Evolutionary conservation across 768 basidiomycete genomes (phyloP).

Genomic region (Tricholoma bakamatsutake): DNA sequence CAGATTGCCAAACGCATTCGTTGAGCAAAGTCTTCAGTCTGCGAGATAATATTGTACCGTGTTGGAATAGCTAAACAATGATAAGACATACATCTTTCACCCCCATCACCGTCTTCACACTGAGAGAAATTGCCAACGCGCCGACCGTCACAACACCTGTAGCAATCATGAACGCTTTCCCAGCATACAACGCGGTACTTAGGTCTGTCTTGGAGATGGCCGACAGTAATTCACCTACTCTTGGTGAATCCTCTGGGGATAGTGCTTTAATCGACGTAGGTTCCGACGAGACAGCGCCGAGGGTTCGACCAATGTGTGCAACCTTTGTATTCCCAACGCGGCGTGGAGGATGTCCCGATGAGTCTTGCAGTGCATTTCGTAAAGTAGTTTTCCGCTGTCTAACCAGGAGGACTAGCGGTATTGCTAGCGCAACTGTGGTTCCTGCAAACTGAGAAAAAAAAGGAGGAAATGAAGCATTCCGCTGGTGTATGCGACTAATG

Average conservation of each 20-base stretch:
- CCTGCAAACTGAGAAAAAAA: conserved; percentile 16
- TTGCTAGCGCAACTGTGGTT: conserved; percentile 21
- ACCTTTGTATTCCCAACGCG: conserved; percentile 10
- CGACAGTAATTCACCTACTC: conserved; percentile 27
- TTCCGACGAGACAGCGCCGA: conserved; percentile 7
- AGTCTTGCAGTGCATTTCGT: conserved; percentile 20
- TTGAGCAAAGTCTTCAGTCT: conserved; percentile 57
- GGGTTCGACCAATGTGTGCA: conserved; percentile 7
- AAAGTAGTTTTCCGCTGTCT: conserved; percentile 21
- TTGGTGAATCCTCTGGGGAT: conserved; percentile 20
- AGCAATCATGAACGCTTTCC: conserved; percentile 63
- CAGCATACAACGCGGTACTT: conserved; percentile 47
- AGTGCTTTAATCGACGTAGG: conserved; percentile 14
- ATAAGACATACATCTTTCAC: conserved; percentile 46
- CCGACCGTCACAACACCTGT: conserved; percentile 50
- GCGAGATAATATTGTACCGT: conserved; percentile 2
- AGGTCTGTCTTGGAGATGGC: conserved; percentile 34
- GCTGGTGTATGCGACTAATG: not conserved
- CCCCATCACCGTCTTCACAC: conserved; percentile 46
- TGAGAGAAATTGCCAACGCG: conserved; percentile 38
- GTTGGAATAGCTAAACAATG: conserved; percentile 2
- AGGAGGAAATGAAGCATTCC: too few species aligned
- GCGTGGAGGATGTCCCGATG: conserved; percentile 18
- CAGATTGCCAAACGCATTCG: conserved; percentile 48
- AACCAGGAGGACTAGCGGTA: conserved; percentile 31